Percentiles rank a stretch among this genome's conserved stretches.
Evolutionary conservation across 1,284 basidiomycete species (phyloP).

Genomic region (Entoloma clypeatum): DNA sequence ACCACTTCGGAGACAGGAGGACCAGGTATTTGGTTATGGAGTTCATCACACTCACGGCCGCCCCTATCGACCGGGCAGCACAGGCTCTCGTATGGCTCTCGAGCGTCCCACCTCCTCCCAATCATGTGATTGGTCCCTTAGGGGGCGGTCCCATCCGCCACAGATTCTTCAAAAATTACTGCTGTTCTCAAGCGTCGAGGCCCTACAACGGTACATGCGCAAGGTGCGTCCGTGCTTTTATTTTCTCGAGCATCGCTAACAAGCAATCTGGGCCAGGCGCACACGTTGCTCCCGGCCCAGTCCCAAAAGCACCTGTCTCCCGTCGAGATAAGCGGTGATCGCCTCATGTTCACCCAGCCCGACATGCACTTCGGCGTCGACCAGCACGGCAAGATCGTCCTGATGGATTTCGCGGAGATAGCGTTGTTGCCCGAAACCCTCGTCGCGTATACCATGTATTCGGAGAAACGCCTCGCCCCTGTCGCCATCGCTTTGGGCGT

Average conservation of each 20-base stretch:
- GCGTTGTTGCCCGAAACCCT: slow-evolving; percentile 24
- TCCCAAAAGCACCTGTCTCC: slow-evolving; percentile 10
- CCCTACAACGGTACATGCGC: slow-evolving; percentile 23
- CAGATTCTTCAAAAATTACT: slow-evolving; percentile 23
- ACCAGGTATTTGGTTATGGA: slow-evolving; percentile 26
- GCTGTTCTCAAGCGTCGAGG: slow-evolving; percentile 21
- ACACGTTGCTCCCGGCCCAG: background rate
- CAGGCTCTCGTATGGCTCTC: slow-evolving; percentile 25
- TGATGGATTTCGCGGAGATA: slow-evolving; percentile 25
- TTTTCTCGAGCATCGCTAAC: no score
- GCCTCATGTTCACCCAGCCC: slow-evolving; percentile 27
- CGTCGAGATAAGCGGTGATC: slow-evolving; percentile 21
- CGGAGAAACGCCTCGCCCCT: background rate
- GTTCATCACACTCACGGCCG: slow-evolving; percentile 12
- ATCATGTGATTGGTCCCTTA: slow-evolving; percentile 22
- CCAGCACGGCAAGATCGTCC: slow-evolving; percentile 20
- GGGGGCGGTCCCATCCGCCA: slow-evolving; percentile 23
- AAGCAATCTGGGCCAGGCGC: no score
- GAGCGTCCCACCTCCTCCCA: no score
- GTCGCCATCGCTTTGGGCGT: background rate
- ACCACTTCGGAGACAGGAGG: background rate
- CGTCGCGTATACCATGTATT: slow-evolving; percentile 10
- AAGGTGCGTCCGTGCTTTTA: slow-evolving; percentile 20
- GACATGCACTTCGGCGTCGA: slow-evolving; percentile 27
- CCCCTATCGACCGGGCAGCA: slow-evolving; percentile 17